phyloP scores from a whole-genome alignment of 768 basidiomycete genomes.

The Lentinus tigrinus region DNA sequence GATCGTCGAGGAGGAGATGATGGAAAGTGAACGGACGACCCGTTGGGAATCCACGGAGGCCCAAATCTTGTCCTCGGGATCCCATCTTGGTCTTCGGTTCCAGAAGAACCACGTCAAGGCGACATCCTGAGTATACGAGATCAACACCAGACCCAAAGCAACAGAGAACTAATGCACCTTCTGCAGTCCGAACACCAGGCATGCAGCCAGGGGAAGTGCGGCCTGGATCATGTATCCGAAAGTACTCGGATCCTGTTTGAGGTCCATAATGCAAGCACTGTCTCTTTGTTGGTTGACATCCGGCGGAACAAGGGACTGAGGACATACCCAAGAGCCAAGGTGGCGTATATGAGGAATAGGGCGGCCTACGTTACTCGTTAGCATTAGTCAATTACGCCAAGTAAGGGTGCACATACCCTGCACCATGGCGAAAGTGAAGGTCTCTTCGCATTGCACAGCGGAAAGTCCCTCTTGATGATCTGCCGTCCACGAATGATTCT shows the following conservation, averaged over 20 bases:
- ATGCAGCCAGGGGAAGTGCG: slow-evolving; percentile 48
- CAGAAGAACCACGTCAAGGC: slow-evolving; percentile 10
- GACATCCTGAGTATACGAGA: slow-evolving; percentile 9
- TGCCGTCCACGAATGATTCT: slow-evolving; percentile 43
- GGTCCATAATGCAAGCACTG: slow-evolving; percentile 19
- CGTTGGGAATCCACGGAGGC: neutral
- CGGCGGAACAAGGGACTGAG: too few species aligned
- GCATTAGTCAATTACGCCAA: too few species aligned
- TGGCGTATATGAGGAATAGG: slow-evolving; percentile 45
- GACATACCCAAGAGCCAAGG: slow-evolving; percentile 43
- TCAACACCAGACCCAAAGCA: neutral
- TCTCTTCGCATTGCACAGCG: slow-evolving; percentile 13
- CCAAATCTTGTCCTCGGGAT: neutral
- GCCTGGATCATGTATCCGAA: slow-evolving; percentile 51
- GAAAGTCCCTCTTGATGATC: slow-evolving; percentile 19
- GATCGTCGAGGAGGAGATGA: slow-evolving; percentile 7
- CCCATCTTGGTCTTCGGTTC: slow-evolving; percentile 1
- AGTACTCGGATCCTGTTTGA: slow-evolving; percentile 15
- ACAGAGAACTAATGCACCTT: slow-evolving; percentile 32
- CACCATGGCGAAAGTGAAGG: slow-evolving; percentile 23
- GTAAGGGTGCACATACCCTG: slow-evolving; percentile 12
- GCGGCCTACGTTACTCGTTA: slow-evolving; percentile 11
- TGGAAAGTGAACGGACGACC: neutral
- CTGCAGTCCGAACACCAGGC: slow-evolving; percentile 49
- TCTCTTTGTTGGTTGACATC: neutral